Evolutionary conservation across 2,329 filamentous ascomycete species (phyloP).

Genomic region (Talaromyces islandicus): DNA sequence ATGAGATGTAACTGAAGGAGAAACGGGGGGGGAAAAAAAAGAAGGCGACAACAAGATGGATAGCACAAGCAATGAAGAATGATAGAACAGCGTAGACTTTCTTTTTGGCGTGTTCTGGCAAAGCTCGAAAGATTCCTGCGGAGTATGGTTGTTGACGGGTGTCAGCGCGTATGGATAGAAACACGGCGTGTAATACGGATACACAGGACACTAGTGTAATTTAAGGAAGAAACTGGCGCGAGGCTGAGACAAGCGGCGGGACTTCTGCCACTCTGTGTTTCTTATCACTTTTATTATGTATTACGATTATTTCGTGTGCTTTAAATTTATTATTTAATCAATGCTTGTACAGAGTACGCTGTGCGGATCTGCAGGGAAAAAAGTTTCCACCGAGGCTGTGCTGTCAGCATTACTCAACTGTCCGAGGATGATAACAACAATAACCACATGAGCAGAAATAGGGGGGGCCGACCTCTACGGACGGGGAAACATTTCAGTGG

Average conservation of each 20-base stretch:
- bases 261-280: no score
- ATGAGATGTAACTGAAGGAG: neutral
- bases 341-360: neutral
- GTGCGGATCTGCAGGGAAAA: neutral
- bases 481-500: no score
- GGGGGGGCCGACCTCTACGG: no score
- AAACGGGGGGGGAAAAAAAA: constrained; percentile 1
- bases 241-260: neutral
- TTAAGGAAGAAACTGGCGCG: neutral
- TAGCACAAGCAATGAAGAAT: neutral
- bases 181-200: neutral
- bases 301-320: neutral
- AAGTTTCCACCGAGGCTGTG: neutral
- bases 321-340: neutral
- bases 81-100: neutral
- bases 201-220: neutral
- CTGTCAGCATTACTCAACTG: neutral
- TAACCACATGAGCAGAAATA: neutral
- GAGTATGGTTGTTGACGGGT: neutral
- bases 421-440: neutral
- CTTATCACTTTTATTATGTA: neutral
- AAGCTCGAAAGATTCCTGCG: neutral
- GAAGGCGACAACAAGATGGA: neutral
- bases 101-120: neutral
- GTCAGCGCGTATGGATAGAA: neutral